Base-by-base conservation (phyloP, 2,329 filamentous ascomycete genomes). In the Coniochaeta sp. region DNA sequence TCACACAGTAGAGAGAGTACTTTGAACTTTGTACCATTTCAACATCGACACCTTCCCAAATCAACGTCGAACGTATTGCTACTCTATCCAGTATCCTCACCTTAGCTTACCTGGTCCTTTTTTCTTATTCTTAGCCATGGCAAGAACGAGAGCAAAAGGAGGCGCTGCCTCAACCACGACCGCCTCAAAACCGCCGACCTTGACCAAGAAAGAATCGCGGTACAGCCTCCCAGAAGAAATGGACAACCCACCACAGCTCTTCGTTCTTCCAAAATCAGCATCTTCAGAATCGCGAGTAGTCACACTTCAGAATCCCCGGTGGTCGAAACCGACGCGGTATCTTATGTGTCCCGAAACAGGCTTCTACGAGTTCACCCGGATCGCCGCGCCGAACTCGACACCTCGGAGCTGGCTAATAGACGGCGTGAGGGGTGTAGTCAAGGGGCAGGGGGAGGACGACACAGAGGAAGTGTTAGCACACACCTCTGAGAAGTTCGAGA, bases 331-430 rank as follows among this genome's bases (percentile, higher is more conserved):
- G 3, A 77, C 81, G 7, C 80, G 85, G 66, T 89, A 87, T 68
- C 76, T 89, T 16, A 77, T 85, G 34, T 88, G 86, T 64, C 84
- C 85, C 2, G 72, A 83, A 58, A 79, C 78, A 1, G 86, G 85
- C 60, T 79, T 89, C 62, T 86, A 85, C 74, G 87, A 89, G 67
- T 86, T 89, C 68, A 88, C 79, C 38, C 81, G 75, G 65, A 77
- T 88, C 63, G 71, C 79, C 1, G 77, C 80, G 0, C 80, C 83
- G 11, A 81, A 78, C 59, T 73, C 77, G 5, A 76, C 73, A 1
- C 85, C 85, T 2, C 77, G 81, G 59, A 89, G 86, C 67, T 89
- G 85, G 86, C 73, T 89, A 33, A 75, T 89, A 57, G 77, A 83
- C 60, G 68, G 66, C 4, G 58, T 64, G 22, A 33, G 64, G 47